Base-by-base conservation (phyloP, 768 basidiomycete genomes). In the Xerocomus spinulosus region DNA sequence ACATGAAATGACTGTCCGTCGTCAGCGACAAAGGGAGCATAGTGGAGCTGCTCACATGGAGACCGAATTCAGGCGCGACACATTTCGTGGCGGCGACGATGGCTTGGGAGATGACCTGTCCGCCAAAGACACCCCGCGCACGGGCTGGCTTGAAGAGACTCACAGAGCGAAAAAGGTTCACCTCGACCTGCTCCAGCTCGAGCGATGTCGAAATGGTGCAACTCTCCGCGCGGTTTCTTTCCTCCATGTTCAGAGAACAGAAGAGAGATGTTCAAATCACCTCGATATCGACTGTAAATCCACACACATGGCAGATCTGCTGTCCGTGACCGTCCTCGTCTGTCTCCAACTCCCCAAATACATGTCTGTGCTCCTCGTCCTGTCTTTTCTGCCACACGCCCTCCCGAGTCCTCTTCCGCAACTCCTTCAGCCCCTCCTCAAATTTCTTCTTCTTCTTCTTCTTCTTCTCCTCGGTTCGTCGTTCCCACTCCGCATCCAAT, bases 361-460 rank as follows among this genome's bases (percentile, higher is more conserved):
- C 76, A 66, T 99, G 96, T 43, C 77, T 81, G 67, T 99, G 96
- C 66, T 92, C 88, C 48, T 80, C 81, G 53, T 96, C 92, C 60
- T 86, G 81, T 40, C 90, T 76, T 51, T 81, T 75, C 66, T 95
- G 93, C 84, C 90, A 95, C 12, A 91, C 79, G 23, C 91, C 88
- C 66, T 92, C 92, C 56, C 87, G 80, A 2, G 94, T 96, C 52
- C 87, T 77, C 57, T 79, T 81, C 32, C 94, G 78, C 36, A 97
- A 70, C 60, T 97, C 92, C 60, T 73, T 80, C 48, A 99, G 69
- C 35, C 90, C 81, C 57, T 94, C 83, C 62, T 96, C 94, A 56
- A 98, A 98, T 63, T 99, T 98, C 65, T 83, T 91, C 56, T 88
- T 88, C 73, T 90, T 88, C 68, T 91, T 88, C 61, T 85, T 84